Evolutionary conservation across 2,329 filamentous ascomycete species (phyloP).

Genomic region (Clonostachys solani): DNA sequence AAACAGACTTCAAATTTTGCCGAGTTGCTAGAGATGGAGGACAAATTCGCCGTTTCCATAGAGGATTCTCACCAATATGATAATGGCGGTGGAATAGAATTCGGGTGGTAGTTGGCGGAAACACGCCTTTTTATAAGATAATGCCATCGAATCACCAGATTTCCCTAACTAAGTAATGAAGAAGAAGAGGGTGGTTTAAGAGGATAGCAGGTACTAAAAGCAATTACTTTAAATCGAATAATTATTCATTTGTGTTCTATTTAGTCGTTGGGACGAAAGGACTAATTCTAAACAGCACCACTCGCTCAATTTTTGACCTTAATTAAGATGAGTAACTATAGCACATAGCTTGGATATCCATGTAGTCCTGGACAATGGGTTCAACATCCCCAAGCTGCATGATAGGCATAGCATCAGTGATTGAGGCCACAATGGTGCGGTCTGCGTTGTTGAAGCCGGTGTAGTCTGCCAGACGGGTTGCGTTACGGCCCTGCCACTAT

Average conservation of each 20-base stretch:
- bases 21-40: background rate
- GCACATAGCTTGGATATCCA: conserved; percentile 10
- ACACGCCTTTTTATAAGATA: no score
- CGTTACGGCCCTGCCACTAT: conserved; percentile 11
- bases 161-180: no score
- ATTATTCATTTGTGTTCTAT: no score
- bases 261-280: no score
- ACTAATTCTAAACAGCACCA: no score
- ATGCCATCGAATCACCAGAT: no score
- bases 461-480: conserved; percentile 8
- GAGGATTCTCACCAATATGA: background rate
- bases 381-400: conserved; percentile 6
- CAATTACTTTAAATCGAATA: no score
- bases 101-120: background rate
- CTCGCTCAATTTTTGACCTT: no score
- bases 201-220: no score
- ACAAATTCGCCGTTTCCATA: background rate
- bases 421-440: conserved; percentile 1
- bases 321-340: conserved; percentile 6
- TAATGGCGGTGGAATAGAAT: background rate
- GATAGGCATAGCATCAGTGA: conserved; percentile 7
- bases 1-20: background rate
- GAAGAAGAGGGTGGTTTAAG: no score
- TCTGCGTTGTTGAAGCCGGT: conserved; percentile 5
- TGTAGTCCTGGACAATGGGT: conserved; percentile 9